Evolutionary conservation across 345 rosid genomes (phyloP).

Genomic region (Garcia nutans): DNA sequence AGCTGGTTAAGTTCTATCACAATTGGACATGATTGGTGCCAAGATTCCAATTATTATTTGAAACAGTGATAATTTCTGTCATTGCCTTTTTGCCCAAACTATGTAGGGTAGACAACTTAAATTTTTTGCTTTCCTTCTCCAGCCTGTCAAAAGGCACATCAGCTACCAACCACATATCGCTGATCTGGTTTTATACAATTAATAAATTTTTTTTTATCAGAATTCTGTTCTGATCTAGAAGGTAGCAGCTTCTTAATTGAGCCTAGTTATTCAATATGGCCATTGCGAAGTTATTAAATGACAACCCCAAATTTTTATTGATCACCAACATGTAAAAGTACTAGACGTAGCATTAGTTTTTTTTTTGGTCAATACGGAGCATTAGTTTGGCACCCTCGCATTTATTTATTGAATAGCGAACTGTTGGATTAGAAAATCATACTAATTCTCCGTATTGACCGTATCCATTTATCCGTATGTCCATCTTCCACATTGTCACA

Average conservation of each 20-base stretch:
- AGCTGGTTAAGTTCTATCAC: not conserved
- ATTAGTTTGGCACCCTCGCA: constrained; percentile 10
- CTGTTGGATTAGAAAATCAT: not conserved
- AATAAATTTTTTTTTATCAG: not conserved
- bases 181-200: constrained; percentile 18
- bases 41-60: not conserved
- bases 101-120: constrained; percentile 24
- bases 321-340: constrained; percentile 35
- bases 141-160: constrained; percentile 21
- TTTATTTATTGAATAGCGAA: constrained; percentile 20
- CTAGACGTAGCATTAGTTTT: constrained; percentile 6
- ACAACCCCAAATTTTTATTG: constrained; percentile 11
- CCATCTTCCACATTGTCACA: constrained; percentile 22
- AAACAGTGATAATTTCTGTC: not conserved
- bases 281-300: constrained; percentile 16
- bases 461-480: constrained; percentile 24
- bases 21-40: not conserved
- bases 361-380: not conserved
- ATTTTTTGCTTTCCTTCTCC: constrained; percentile 17
- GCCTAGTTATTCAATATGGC: constrained; percentile 6
- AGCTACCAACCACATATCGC: constrained; percentile 12
- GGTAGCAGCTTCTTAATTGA: not conserved
- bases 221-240: constrained; percentile 3
- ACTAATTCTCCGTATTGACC: constrained; percentile 31
- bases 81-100: not conserved